phyloP scores from a whole-genome alignment of 1,139 yeast species.

The Yamadazyma conglobata region DNA sequence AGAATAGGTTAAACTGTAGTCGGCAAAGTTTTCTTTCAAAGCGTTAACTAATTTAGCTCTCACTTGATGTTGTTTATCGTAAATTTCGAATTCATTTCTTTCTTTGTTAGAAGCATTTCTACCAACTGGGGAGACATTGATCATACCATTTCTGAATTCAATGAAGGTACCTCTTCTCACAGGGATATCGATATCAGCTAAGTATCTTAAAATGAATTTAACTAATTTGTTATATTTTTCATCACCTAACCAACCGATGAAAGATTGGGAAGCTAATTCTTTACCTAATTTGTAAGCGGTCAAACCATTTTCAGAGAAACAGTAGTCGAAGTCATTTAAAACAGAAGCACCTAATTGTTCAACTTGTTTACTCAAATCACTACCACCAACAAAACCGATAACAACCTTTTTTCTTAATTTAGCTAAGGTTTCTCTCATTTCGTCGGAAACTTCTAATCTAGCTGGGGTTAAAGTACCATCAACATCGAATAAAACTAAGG shows the following conservation, averaged over 20 bases:
- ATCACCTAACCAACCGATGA: slow-evolving; percentile 93
- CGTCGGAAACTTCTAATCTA: slow-evolving; percentile 76
- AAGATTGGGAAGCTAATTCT: slow-evolving; percentile 86
- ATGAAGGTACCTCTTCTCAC: slow-evolving; percentile 95
- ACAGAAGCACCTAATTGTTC: slow-evolving; percentile 89
- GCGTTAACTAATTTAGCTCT: slow-evolving; percentile 84
- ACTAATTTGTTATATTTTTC: slow-evolving; percentile 88
- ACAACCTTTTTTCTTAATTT: slow-evolving; percentile 87
- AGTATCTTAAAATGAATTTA: slow-evolving; percentile 79
- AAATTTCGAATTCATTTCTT: slow-evolving; percentile 87
- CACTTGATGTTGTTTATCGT: slow-evolving; percentile 72
- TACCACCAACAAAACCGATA: slow-evolving; percentile 97
- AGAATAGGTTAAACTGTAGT: slow-evolving; percentile 85
- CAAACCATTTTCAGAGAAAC: slow-evolving; percentile 96
- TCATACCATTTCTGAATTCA: slow-evolving; percentile 99
- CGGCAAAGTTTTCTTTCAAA: slow-evolving; percentile 76
- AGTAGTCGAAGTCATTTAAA: slow-evolving; percentile 82
- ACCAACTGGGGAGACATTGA: slow-evolving; percentile 96
- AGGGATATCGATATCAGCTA: slow-evolving; percentile 85
- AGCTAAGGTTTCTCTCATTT: slow-evolving; percentile 67
- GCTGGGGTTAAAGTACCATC: slow-evolving; percentile 99
- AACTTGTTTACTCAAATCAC: slow-evolving; percentile 88
- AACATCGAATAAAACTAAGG: slow-evolving; percentile 87
- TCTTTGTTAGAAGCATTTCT: slow-evolving; percentile 94
- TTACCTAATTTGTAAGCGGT: slow-evolving; percentile 93